Evolutionary conservation across 2,329 filamentous ascomycete species (phyloP), one percentile per base, ranked within the genome.

Genomic region (Colletotrichum destructivum): DNA sequence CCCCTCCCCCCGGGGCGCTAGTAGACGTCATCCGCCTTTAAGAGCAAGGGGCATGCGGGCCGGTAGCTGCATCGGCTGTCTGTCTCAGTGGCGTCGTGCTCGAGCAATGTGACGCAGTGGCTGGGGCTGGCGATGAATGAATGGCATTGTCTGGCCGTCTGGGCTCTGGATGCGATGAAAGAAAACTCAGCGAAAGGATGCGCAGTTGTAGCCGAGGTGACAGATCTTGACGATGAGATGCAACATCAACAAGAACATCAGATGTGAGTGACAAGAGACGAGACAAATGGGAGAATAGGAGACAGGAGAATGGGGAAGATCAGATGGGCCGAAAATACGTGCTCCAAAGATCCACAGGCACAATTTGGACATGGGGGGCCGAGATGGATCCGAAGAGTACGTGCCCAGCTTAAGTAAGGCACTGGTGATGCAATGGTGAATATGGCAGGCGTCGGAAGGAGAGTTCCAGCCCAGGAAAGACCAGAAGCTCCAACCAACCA

Each of bases 1-100:
- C 42, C 44, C 62, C 56, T 3, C 68, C n/a, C n/a, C n/a, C n/a
- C n/a, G n/a, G 56, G 61, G 56, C 56, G 62, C 62, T 65, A 56
- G 31, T 8, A 35, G 67, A 70, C 67, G 67, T 66, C 62, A 70
- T 70, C 62, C 31, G 62, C 52, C 46, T 9, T 46, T 42, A 40
- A 18, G 42, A 40, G 31, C 47, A 69, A 65, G 66, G 66, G 66
- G n/a, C 21, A 26, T 3, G 66, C 35, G 66, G 60, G 61, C 51
- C 67, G 42, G 23, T 54, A 61, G 47, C 47, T 42, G 40, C 47
- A 62, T 55, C 62, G 57, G 67, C 55, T 59, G 62, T 66, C 55
- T 59, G 62, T 66, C n/a, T 59, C 31, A 46, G 18, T 15, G 57
- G 21, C 55, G n/a, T 54, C 15, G 35, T 44, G 42, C n/a, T 13